phyloP scores from a whole-genome alignment of 495 filamentous ascomycete species.

The Trypethelium eluteriae region DNA sequence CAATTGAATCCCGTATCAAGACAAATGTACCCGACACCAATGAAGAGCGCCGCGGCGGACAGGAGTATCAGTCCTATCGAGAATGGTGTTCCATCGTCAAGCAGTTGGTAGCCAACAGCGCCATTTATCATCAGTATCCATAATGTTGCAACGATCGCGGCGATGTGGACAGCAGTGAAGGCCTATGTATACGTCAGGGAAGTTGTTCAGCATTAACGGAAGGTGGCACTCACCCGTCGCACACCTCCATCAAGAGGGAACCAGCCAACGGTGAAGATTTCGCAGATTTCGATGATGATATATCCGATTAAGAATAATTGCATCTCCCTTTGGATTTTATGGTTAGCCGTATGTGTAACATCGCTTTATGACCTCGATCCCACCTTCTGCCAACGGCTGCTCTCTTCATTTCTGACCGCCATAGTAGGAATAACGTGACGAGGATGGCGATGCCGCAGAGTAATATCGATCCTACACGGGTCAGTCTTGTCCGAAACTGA shows the following conservation, averaged over 20 bases:
- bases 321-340: slow-evolving; percentile 62
- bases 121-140: slow-evolving; percentile 94
- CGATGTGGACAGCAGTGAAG: slow-evolving; percentile 89
- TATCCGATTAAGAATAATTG: slow-evolving; percentile 86
- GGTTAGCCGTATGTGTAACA: slow-evolving; percentile 15
- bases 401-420: slow-evolving; percentile 81
- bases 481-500: slow-evolving; percentile 12
- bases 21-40: slow-evolving; percentile 92
- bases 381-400: slow-evolving; percentile 93
- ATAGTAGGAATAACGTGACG: slow-evolving; percentile 56
- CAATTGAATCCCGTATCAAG: slow-evolving; percentile 86
- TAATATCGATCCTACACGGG: slow-evolving; percentile 71
- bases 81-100: slow-evolving; percentile 85
- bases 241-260: slow-evolving; percentile 66
- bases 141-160: slow-evolving; percentile 72
- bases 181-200: slow-evolving; percentile 46
- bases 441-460: slow-evolving; percentile 70
- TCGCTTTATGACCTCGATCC: slow-evolving; percentile 15
- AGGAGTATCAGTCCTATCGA: slow-evolving; percentile 67
- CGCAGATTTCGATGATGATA: slow-evolving; percentile 83
- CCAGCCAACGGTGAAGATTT: slow-evolving; percentile 90
- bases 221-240: slow-evolving; percentile 49
- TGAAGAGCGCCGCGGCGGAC: slow-evolving; percentile 65
- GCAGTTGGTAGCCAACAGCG: slow-evolving; percentile 81
- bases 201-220: neutral